Percentiles rank a stretch among this genome's conserved stretches.
Evolutionary conservation across 352 stramenopile species (phyloP).

Genomic region (Pythium chondricola): DNA sequence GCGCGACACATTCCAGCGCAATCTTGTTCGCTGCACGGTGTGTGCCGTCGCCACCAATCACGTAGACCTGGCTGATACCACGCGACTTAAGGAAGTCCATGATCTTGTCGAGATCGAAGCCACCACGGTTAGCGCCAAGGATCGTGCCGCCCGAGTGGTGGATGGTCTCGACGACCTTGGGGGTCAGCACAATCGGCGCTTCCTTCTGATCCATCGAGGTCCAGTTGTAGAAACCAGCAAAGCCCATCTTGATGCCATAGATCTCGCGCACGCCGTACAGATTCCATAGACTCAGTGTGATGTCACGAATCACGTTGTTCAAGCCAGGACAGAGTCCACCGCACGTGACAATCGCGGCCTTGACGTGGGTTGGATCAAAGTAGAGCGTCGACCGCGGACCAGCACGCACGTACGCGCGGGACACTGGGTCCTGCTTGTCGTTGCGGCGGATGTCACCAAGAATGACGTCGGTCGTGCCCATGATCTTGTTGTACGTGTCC

Average conservation of each 20-base stretch:
- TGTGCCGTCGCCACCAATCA: conserved; percentile 97
- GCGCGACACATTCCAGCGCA: conserved; percentile 58
- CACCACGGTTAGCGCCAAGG: conserved; percentile 90
- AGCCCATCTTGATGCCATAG: conserved; percentile 81
- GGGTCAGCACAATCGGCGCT: conserved; percentile 72
- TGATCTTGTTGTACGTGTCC: conserved; percentile 86
- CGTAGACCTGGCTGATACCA: conserved; percentile 93
- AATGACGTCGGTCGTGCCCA: conserved; percentile 75
- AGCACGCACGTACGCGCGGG: conserved; percentile 73
- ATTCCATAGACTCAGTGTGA: conserved; percentile 91
- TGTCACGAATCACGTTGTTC: conserved; percentile 98
- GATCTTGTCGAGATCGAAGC: conserved; percentile 97
- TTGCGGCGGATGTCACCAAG: conserved; percentile 80
- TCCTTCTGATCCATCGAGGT: conserved; percentile 70
- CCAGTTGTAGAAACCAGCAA: conserved; percentile 80
- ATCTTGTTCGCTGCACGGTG: conserved; percentile 94
- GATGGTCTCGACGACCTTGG: conserved; percentile 62
- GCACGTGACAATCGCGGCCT: conserved; percentile 91
- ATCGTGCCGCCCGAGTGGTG: conserved; percentile 93
- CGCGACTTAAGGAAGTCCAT: conserved; percentile 88
- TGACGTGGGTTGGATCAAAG: conserved; percentile 72
- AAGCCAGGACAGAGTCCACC: conserved; percentile 94
- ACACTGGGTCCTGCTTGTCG: conserved; percentile 49
- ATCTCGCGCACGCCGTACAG: conserved; percentile 82
- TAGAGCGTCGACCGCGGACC: conserved; percentile 63